Evolutionary conservation across 169 alveolate species (phyloP), one percentile per base, ranked within the genome.

Genomic region (Neospora caninum): DNA sequence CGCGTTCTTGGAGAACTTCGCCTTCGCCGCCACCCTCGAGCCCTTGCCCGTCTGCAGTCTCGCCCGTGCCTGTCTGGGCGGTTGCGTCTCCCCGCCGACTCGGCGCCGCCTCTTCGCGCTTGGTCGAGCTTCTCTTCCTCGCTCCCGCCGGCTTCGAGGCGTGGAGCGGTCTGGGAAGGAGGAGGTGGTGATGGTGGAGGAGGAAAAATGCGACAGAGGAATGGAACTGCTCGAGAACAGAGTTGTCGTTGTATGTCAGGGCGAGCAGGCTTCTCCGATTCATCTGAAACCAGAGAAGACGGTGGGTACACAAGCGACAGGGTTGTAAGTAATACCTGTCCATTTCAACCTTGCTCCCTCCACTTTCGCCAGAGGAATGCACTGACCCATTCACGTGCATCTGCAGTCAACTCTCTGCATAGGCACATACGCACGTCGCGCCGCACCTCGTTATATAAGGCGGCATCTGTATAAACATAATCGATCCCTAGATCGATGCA

Each of bases 141-240:
- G 49, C n/a, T 13, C 42, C n/a, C 84, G 10, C 39, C 10, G n/a
- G 43, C 84, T 41, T 73, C 42, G 43, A 36, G 39, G 45, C 41
- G 39, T 34, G 84, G 0, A 22, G 84, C 38, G n/a, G 43, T 0
- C 22, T 16, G 31, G 84, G 84, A 73, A 34, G 49, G 27, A 73
- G 84, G 39, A 73, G n/a, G 18, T 73, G 84, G n/a, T 73, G 84
- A 36, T 73, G 84, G 42, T 73, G 84, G n/a, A 73, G 84, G 27
- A 73, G 84, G 43, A 73, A 38, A 49, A 84, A 84, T 7, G 78
- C 34, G 41, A 38, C 64, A 0, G 91, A 92, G 78, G 97, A 93
- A 96, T 97, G 98, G 93, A 96, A 96, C 95, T 96, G 96, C 94
- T 97, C 98, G 39, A 97, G 94, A 34, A 97, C 97, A 39, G 97